phyloP scores from a whole-genome alignment of 2,329 filamentous ascomycete genomes.

The Fusarium palustre region DNA sequence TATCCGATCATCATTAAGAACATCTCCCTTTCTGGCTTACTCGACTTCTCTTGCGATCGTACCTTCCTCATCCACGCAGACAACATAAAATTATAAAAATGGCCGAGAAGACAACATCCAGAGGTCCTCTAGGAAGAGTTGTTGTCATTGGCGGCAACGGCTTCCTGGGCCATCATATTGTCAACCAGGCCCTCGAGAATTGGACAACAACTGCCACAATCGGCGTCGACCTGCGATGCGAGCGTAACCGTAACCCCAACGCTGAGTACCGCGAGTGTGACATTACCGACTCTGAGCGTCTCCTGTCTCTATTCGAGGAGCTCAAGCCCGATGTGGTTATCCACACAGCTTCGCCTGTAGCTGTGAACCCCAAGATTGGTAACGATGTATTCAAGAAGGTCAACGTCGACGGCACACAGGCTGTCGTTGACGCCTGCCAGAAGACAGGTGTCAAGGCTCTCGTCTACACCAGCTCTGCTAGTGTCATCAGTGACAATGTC shows the following conservation, averaged over 20 bases:
- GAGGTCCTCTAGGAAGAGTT: constrained; percentile 72
- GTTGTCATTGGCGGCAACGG: constrained; percentile 86
- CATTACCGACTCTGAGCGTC: constrained; percentile 74
- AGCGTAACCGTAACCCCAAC: constrained; percentile 72
- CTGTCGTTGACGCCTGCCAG: constrained; percentile 79
- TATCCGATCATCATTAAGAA: constrained; percentile 15
- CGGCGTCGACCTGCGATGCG: constrained; percentile 78
- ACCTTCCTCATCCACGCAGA: constrained; percentile 1
- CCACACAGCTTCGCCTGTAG: constrained; percentile 84
- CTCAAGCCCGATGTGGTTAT: constrained; percentile 85
- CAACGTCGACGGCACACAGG: constrained; percentile 87
- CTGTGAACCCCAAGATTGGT: constrained; percentile 65
- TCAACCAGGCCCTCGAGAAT: constrained; percentile 73
- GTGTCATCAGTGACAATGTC: constrained; percentile 85
- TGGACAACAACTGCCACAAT: constrained; percentile 67
- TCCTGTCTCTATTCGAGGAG: constrained; percentile 72
- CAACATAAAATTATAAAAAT: constrained; percentile 3
- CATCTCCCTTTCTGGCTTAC: constrained; percentile 12
- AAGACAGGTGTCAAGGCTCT: constrained; percentile 80
- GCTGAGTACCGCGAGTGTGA: constrained; percentile 79
- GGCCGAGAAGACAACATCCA: constrained; percentile 30
- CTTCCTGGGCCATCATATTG: constrained; percentile 85
- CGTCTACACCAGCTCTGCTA: constrained; percentile 91
- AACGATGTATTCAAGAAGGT: constrained; percentile 79
- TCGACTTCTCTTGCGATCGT: constrained; percentile 10